These are phyloP conservation scores for Mycena kentingensis DNA, from an alignment of 768 basidiomycete species.

Conservation along the genomic window DNA sequence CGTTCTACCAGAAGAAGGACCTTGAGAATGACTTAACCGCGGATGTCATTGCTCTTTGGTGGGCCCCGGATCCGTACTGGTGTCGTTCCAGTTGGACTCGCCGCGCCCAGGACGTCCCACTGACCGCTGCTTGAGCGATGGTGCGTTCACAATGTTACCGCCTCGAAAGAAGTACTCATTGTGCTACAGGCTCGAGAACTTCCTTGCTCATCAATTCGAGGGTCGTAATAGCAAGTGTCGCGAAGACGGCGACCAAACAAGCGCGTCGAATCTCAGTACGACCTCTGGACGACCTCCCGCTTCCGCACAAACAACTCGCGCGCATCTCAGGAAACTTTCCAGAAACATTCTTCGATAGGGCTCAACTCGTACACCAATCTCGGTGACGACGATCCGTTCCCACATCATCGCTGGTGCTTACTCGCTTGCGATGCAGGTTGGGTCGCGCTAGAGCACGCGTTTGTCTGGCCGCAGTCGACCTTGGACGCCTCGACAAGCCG, in stretches of 20 bases:
- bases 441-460: slow-evolving; percentile 85
- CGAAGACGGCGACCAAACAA: slow-evolving; percentile 99
- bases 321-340: slow-evolving; percentile 62
- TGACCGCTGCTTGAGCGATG: slow-evolving; percentile 94
- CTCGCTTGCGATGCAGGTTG: slow-evolving; percentile 40
- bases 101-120: slow-evolving; percentile 91
- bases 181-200: slow-evolving; percentile 74
- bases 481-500: slow-evolving; percentile 70
- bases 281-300: slow-evolving; percentile 72
- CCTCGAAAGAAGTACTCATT: neutral
- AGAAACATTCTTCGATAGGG: slow-evolving; percentile 51
- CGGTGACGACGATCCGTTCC: slow-evolving; percentile 56
- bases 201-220: slow-evolving; percentile 98
- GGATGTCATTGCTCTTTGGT: slow-evolving; percentile 97
- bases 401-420: neutral
- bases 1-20: slow-evolving; percentile 79
- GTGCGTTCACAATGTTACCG: too few relatives aligned
- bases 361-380: slow-evolving; percentile 49
- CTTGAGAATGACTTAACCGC: slow-evolving; percentile 91
- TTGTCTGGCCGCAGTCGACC: slow-evolving; percentile 73
- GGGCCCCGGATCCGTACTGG: slow-evolving; percentile 96
- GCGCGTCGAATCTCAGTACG: slow-evolving; percentile 97
- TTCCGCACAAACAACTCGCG: slow-evolving; percentile 54
- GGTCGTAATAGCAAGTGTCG: slow-evolving; percentile 93
- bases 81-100: slow-evolving; percentile 90